phyloP scores from a whole-genome alignment of 345 rosid species.

The Punica granatum region DNA sequence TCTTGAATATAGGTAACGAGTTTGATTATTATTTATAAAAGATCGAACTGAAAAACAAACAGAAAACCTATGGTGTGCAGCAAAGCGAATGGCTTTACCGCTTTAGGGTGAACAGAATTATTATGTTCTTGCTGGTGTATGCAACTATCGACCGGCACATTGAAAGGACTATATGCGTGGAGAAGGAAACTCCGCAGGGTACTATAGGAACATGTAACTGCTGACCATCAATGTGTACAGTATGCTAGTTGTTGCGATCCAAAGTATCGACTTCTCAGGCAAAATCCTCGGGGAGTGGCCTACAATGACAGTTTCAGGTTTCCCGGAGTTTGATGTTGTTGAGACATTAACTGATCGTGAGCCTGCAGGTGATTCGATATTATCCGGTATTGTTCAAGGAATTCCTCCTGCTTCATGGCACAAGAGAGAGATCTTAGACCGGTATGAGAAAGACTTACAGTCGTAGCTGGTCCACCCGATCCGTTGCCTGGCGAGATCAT shows the following conservation, averaged over 20 bases:
- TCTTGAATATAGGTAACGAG: too few relatives aligned
- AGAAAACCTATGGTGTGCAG: background rate
- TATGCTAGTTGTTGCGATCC: background rate
- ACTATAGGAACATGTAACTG: background rate
- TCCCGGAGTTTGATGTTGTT: conserved; percentile 43
- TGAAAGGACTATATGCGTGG: background rate
- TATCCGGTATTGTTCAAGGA: background rate
- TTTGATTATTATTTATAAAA: background rate
- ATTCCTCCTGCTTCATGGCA: background rate
- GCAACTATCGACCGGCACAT: background rate
- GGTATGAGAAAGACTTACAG: conserved; percentile 68
- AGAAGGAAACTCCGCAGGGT: background rate
- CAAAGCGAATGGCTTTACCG: background rate
- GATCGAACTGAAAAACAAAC: background rate
- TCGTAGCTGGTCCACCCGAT: conserved; percentile 85
- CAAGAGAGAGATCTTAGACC: background rate
- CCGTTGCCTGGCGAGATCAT: conserved; percentile 72
- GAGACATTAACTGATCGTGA: conserved; percentile 72
- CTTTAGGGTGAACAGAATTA: background rate
- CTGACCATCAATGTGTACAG: background rate
- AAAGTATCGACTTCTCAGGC: background rate
- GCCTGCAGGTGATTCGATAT: conserved; percentile 30
- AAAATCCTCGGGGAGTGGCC: conserved; percentile 24
- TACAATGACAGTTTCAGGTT: conserved; percentile 50
- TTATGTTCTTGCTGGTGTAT: background rate